Percentiles rank a stretch among this genome's conserved stretches.
Conservation (phyloP, 2,329 filamentous ascomycete genomes). For the Fusarium sp. region DNA sequence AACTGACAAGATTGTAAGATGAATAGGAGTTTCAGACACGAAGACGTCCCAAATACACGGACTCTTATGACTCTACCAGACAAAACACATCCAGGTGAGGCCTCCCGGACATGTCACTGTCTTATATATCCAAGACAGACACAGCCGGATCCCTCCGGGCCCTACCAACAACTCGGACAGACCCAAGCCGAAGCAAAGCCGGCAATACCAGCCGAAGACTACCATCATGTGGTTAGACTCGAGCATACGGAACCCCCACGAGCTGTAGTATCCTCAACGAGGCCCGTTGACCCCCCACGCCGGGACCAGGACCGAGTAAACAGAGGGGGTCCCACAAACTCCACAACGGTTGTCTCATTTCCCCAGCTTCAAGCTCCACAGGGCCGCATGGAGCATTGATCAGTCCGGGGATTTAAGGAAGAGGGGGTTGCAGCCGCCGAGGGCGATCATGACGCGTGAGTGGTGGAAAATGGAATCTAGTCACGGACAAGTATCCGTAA, state of each 20-base stretch:
- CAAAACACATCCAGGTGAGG: neutral
- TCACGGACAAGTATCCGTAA: neutral
- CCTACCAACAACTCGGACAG: neutral
- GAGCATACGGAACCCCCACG: constrained; percentile 15
- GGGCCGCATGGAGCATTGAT: constrained; percentile 12
- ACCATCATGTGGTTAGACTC: neutral
- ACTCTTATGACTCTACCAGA: neutral
- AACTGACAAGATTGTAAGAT: neutral
- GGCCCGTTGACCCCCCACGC: constrained; percentile 20
- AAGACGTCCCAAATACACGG: neutral
- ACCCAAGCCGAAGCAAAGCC: neutral
- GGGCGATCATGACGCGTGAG: neutral
- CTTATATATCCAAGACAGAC: neutral
- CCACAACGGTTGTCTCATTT: constrained; percentile 1
- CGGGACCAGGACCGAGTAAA: neutral
- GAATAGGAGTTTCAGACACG: neutral
- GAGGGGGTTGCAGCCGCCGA: neutral
- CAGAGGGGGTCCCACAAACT: constrained; percentile 17
- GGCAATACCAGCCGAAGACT: neutral
- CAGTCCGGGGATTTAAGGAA: constrained; percentile 13
- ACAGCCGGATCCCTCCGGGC: neutral
- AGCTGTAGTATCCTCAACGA: neutral
- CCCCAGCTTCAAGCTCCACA: constrained; percentile 20
- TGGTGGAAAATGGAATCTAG: neutral
- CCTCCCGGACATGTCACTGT: neutral